Conservation (phyloP, 768 basidiomycete species). For the Boletus rufocinnamomeus region DNA sequence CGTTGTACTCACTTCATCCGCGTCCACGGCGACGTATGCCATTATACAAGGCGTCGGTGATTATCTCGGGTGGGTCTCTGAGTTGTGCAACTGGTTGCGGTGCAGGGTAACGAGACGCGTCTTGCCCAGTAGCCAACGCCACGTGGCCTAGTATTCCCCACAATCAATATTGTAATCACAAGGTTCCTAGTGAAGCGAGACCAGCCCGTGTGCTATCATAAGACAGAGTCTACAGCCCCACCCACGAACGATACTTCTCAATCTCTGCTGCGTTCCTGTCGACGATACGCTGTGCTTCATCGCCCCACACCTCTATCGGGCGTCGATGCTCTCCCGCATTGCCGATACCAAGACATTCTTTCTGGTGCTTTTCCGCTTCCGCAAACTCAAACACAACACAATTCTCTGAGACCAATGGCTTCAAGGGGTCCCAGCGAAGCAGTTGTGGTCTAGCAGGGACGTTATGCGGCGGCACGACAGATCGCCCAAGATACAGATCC, state of each 20-base stretch:
- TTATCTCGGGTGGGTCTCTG: background rate
- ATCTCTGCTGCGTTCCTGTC: constrained; percentile 61
- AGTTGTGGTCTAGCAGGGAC: constrained; percentile 74
- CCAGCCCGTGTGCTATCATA: background rate
- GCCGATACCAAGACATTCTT: constrained; percentile 39
- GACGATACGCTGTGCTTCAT: constrained; percentile 59
- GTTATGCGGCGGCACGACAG: constrained; percentile 73
- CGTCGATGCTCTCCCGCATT: constrained; percentile 15
- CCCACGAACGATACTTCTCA: constrained; percentile 54
- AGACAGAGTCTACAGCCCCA: constrained; percentile 25
- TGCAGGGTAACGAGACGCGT: constrained; percentile 1
- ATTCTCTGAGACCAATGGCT: constrained; percentile 73
- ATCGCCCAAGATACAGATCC: constrained; percentile 80
- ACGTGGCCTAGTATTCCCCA: background rate
- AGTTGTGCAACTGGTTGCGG: background rate
- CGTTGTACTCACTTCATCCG: constrained; percentile 59
- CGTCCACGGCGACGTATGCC: constrained; percentile 74
- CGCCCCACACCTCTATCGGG: constrained; percentile 71
- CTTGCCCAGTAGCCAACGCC: background rate
- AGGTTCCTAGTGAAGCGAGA: no score
- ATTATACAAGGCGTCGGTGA: constrained; percentile 33
- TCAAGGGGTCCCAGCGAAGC: constrained; percentile 75
- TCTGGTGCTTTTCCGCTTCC: constrained; percentile 70
- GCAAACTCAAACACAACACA: constrained; percentile 79
- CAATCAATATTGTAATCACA: no score